phyloP scores from a whole-genome alignment of 805 yeast species.

The Saccharomycodes ludwigii region DNA sequence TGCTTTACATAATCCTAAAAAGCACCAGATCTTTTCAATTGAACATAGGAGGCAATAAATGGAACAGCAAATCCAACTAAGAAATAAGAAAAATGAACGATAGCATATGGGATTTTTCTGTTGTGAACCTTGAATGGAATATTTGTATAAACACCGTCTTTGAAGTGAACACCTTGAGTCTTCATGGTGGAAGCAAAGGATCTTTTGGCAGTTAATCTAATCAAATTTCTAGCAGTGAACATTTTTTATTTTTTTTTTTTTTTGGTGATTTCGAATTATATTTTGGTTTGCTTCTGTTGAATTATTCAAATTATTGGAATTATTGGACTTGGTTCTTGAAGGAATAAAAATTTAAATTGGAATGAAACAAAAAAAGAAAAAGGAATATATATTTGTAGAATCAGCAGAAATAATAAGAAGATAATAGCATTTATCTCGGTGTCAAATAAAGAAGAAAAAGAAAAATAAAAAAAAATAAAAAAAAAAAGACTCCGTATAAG shows the following conservation, averaged over 20 bases:
- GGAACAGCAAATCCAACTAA: slow-evolving; percentile 66
- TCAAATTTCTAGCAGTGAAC: slow-evolving; percentile 24
- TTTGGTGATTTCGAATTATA: slow-evolving; percentile 2
- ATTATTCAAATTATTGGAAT: no score
- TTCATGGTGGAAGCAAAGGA: slow-evolving; percentile 45
- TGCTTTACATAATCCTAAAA: slow-evolving; percentile 18
- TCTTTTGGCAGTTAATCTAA: slow-evolving; percentile 27
- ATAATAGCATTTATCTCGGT: not conserved
- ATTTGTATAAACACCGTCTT: slow-evolving; percentile 82
- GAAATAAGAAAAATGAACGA: slow-evolving; percentile 70
- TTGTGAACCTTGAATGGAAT: slow-evolving; percentile 88
- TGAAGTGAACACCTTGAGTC: slow-evolving; percentile 38
- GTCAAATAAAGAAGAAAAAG: not conserved
- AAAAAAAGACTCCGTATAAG: no score
- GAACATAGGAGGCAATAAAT: slow-evolving; percentile 65
- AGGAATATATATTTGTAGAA: no score
- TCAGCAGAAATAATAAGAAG: no score
- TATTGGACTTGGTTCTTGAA: no score
- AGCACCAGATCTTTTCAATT: slow-evolving; percentile 78
- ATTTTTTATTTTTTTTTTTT: slow-evolving; percentile 9
- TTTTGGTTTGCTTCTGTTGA: not conserved
- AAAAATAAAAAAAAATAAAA: no score
- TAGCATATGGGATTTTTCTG: slow-evolving; percentile 82
- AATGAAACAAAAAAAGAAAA: no score
- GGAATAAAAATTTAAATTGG: no score